phyloP scores from a whole-genome alignment of 2,329 filamentous ascomycete species.

The Delphinella strobiligena region DNA sequence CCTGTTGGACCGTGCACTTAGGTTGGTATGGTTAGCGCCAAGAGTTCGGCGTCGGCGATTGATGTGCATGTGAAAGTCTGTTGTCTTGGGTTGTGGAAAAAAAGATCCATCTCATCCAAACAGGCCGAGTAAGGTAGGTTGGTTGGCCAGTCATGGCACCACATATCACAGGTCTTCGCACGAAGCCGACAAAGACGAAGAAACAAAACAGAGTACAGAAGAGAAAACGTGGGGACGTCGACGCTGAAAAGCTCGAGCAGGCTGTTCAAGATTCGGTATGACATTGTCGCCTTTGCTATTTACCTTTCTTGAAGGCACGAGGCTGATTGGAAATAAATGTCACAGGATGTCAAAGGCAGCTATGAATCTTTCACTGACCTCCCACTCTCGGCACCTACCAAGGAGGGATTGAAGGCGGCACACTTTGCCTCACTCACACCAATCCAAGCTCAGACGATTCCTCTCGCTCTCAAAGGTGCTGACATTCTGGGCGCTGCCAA shows the following conservation, averaged over 20 bases:
- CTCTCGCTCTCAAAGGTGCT: constrained; percentile 67
- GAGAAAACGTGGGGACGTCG: constrained; percentile 41
- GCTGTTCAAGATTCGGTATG: constrained; percentile 31
- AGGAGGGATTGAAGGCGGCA: constrained; percentile 65
- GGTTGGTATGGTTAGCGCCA: background rate
- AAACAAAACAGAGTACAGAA: constrained; percentile 40
- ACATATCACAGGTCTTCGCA: constrained; percentile 23
- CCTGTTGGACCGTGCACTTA: too few relatives aligned
- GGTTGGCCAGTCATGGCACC: constrained; percentile 5
- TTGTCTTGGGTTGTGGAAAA: background rate
- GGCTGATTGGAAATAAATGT: constrained; percentile 11
- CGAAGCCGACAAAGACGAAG: constrained; percentile 42
- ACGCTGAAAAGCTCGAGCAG: constrained; percentile 33
- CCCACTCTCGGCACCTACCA: constrained; percentile 72
- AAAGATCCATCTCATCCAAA: background rate
- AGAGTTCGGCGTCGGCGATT: background rate
- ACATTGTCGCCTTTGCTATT: background rate
- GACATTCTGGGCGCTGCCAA: constrained; percentile 93
- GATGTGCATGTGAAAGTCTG: background rate
- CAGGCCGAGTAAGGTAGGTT: background rate
- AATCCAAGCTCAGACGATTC: constrained; percentile 82
- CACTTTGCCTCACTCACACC: constrained; percentile 88
- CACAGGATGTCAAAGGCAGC: constrained; percentile 48
- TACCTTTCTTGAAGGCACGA: too few relatives aligned
- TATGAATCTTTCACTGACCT: constrained; percentile 67